Percentiles rank a stretch among this genome's conserved stretches.
Conservation (phyloP, 2,329 filamentous ascomycete genomes). For the Colletotrichum horii region DNA sequence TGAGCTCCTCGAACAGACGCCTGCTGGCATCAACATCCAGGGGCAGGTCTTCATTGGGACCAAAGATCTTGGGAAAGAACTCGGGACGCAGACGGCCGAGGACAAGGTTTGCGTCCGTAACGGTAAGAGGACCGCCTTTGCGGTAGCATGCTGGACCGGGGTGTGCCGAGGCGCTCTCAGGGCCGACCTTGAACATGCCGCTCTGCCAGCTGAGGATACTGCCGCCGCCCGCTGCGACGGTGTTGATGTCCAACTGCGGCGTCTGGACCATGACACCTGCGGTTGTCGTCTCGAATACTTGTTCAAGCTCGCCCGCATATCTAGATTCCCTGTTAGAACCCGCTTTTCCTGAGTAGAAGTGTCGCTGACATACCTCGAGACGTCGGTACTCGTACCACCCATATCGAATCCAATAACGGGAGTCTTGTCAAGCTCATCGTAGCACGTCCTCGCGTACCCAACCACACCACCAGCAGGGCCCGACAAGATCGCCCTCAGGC, state of each 20-base stretch:
- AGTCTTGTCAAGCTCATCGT: conserved; percentile 68
- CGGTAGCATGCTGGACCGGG: conserved; percentile 76
- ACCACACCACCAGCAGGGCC: conserved; percentile 83
- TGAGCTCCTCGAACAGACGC: conserved; percentile 46
- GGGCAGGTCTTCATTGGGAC: conserved; percentile 66
- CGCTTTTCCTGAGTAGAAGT: background rate
- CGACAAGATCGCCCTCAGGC: conserved; percentile 72
- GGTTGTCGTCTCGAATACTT: conserved; percentile 74
- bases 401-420: conserved; percentile 81
- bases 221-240: conserved; percentile 74
- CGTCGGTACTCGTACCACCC: conserved; percentile 74
- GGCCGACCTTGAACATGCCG: conserved; percentile 75
- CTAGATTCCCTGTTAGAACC: background rate
- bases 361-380: conserved; percentile 64
- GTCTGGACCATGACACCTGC: conserved; percentile 68
- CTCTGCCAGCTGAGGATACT: conserved; percentile 73
- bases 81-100: conserved; percentile 65
- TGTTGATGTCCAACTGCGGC: conserved; percentile 68
- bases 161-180: conserved; percentile 73
- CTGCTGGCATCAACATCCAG: conserved; percentile 46
- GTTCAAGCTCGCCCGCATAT: conserved; percentile 30
- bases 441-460: conserved; percentile 77
- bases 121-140: conserved; percentile 72
- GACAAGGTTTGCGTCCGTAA: conserved; percentile 75
- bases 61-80: conserved; percentile 77